Conservation (phyloP, 768 basidiomycete genomes). For the Suillus clintonianus region DNA sequence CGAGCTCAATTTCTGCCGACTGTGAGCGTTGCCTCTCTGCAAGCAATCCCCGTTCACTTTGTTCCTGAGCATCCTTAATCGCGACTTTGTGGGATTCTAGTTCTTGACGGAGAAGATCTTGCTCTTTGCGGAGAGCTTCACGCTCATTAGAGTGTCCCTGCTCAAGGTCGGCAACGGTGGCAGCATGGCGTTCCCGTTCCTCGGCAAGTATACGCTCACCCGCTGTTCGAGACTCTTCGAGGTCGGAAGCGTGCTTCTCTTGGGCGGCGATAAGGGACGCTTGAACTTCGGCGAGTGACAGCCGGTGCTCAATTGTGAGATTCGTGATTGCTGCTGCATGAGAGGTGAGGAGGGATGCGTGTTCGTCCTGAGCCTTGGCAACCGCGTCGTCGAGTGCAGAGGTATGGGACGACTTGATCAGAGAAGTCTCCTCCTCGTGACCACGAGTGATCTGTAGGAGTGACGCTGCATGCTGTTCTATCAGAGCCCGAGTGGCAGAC, state of each 20-base stretch:
- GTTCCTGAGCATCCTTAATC: conserved; percentile 27
- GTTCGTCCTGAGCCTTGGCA: conserved; percentile 38
- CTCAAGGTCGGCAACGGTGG: conserved; percentile 51
- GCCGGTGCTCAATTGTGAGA: conserved; percentile 51
- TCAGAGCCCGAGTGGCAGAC: conserved; percentile 44
- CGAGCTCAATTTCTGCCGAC: conserved; percentile 18
- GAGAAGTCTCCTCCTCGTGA: conserved; percentile 56
- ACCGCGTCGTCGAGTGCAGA: conserved; percentile 34
- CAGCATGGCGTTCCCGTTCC: conserved; percentile 48
- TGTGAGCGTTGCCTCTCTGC: conserved; percentile 29
- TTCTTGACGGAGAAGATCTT: conserved; percentile 46
- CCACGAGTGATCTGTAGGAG: conserved; percentile 56
- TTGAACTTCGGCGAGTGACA: conserved; percentile 43
- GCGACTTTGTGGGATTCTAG: conserved; percentile 57
- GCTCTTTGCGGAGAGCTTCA: conserved; percentile 39
- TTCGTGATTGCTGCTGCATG: conserved; percentile 45
- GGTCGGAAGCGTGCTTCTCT: conserved; percentile 33
- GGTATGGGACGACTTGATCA: conserved; percentile 51
- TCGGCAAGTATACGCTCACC: conserved; percentile 39
- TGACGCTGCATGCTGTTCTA: conserved; percentile 56
- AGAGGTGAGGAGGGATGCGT: conserved; percentile 33
- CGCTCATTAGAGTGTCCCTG: conserved; percentile 50
- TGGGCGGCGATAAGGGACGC: conserved; percentile 40
- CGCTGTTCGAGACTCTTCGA: conserved; percentile 39
- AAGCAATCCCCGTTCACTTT: conserved; percentile 21